phyloP scores from a whole-genome alignment of 176 grass and related monocot species.

The Hsuehochloa calcarea region DNA sequence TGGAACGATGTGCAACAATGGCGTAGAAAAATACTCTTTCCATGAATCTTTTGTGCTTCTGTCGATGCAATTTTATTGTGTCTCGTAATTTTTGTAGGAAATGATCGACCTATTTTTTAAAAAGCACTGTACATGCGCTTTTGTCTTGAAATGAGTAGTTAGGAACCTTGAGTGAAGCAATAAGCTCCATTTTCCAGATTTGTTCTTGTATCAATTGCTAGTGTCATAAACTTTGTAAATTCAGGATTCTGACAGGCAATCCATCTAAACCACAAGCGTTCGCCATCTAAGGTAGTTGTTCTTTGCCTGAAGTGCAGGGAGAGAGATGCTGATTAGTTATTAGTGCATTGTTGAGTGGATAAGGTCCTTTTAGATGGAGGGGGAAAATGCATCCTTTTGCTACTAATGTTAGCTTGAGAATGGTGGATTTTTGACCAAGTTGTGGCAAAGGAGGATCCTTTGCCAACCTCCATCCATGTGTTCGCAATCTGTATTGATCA shows the following conservation, averaged over 20 bases:
- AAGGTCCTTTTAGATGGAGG: constrained; percentile 7
- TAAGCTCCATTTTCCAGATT: neutral
- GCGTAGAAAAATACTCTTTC: neutral
- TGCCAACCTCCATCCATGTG: constrained; percentile 38
- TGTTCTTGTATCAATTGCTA: neutral
- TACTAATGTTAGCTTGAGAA: neutral
- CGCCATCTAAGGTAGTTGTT: neutral
- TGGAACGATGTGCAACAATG: neutral
- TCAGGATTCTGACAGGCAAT: neutral
- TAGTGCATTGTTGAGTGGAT: constrained; percentile 27
- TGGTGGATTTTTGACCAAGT: constrained; percentile 7
- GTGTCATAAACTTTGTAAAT: neutral
- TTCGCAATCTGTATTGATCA: constrained; percentile 23
- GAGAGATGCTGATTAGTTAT: neutral
- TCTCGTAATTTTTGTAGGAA: neutral
- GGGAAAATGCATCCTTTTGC: neutral
- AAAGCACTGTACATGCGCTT: neutral
- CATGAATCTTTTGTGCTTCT: neutral
- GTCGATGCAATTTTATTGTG: neutral
- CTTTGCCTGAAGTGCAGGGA: neutral
- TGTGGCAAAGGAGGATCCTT: constrained; percentile 6
- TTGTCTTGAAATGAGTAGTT: neutral
- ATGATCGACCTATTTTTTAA: neutral
- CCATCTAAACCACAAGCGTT: neutral
- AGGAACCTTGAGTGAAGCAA: neutral